phyloP scores from a whole-genome alignment of 352 stramenopile genomes.

The Phytophthora megakarya region DNA sequence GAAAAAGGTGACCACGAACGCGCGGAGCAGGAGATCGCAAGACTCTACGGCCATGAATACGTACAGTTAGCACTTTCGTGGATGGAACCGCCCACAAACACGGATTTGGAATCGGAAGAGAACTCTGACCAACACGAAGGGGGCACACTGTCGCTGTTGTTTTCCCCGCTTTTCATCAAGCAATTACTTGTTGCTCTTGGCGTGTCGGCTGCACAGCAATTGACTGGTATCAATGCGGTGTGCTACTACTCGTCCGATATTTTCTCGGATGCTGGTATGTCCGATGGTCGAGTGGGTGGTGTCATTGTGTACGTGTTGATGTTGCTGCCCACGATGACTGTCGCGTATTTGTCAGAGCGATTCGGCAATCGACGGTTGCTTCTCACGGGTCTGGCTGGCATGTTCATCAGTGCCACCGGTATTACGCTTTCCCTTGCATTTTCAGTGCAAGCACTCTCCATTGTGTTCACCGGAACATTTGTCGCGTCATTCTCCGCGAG shows the following conservation, averaged over 20 bases:
- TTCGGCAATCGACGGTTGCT: constrained; percentile 54
- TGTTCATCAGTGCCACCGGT: constrained; percentile 55
- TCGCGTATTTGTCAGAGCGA: constrained; percentile 35
- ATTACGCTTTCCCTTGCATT: constrained; percentile 48
- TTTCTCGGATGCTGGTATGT: constrained; percentile 55
- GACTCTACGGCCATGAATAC: constrained; percentile 34
- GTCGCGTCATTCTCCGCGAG: constrained; percentile 51
- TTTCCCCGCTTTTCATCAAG: constrained; percentile 34
- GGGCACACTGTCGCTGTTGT: constrained; percentile 10
- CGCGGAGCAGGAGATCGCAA: constrained; percentile 30
- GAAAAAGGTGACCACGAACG: constrained; percentile 28
- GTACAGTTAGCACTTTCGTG: constrained; percentile 32
- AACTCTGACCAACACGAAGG: constrained; percentile 9
- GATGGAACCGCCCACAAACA: constrained; percentile 22
- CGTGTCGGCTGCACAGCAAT: constrained; percentile 48
- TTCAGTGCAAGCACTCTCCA: constrained; percentile 39
- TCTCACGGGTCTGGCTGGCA: constrained; percentile 45
- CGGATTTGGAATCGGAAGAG: constrained; percentile 14
- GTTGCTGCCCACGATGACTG: constrained; percentile 39
- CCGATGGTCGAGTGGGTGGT: constrained; percentile 51
- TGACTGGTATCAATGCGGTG: constrained; percentile 68
- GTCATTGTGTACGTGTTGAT: constrained; percentile 34
- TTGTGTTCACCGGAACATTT: constrained; percentile 56
- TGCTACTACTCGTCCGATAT: constrained; percentile 72
- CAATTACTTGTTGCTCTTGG: constrained; percentile 50